Conservation (phyloP, 164 flowering plant species). For the Warburgia ugandensis region DNA sequence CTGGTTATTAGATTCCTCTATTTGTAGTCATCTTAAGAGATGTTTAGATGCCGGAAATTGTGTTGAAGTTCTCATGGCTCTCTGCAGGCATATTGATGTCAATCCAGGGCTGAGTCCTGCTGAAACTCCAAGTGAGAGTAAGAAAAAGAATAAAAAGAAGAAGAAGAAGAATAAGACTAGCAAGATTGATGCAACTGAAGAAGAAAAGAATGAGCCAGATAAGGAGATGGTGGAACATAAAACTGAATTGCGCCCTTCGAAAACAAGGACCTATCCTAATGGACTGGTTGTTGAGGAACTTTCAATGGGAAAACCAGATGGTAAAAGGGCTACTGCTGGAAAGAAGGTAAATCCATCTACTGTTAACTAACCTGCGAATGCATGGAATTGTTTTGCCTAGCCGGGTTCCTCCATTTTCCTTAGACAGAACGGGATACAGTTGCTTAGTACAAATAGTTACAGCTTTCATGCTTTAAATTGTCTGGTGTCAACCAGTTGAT, state of each 20-base stretch:
- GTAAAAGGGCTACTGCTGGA: conserved; percentile 77
- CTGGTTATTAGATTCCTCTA: neutral
- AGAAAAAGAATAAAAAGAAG: neutral
- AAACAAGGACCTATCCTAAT: conserved; percentile 63
- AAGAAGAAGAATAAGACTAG: neutral
- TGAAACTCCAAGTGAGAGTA: too few relatives aligned
- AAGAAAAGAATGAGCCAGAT: too few relatives aligned
- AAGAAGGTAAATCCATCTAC: conserved; percentile 33
- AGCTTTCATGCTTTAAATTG: too few relatives aligned
- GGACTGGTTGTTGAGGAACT: conserved; percentile 82
- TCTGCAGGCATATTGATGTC: neutral
- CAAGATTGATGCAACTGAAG: too few relatives aligned
- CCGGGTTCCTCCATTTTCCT: too few relatives aligned
- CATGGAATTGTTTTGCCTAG: neutral
- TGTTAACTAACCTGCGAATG: neutral
- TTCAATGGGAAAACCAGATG: conserved; percentile 87
- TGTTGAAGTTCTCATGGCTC: neutral
- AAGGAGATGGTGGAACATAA: too few relatives aligned
- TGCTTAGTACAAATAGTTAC: too few relatives aligned
- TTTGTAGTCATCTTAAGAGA: too few relatives aligned
- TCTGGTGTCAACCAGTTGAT: too few relatives aligned
- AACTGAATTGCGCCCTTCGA: conserved; percentile 5
- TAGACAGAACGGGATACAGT: too few relatives aligned
- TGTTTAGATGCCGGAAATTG: too few relatives aligned
- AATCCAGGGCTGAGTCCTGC: neutral